phyloP scores from a whole-genome alignment of 371 early-diverging fungal species.

The Haplosporangium sp. region DNA sequence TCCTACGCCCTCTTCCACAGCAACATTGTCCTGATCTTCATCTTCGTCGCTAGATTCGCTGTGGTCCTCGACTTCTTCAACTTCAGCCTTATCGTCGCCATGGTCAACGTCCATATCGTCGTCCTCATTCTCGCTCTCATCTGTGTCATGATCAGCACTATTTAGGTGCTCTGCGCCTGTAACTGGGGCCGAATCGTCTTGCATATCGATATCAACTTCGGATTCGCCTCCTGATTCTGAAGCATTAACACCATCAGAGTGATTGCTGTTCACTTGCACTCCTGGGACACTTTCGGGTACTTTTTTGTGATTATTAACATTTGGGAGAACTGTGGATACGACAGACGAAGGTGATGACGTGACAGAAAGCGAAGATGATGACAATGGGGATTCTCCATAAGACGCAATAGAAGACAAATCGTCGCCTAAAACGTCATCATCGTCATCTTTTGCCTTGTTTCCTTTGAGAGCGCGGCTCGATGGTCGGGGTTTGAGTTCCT shows the following conservation, averaged over 20 bases:
- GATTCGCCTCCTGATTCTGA: slow-evolving; percentile 1
- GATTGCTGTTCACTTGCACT: background rate
- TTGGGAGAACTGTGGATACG: slow-evolving; percentile 11
- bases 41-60: slow-evolving; percentile 10
- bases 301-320: background rate
- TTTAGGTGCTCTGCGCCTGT: background rate
- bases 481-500: slow-evolving; percentile 26
- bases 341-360: slow-evolving; percentile 42
- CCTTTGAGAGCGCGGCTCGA: slow-evolving; percentile 17
- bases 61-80: slow-evolving; percentile 26
- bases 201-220: slow-evolving; percentile 27
- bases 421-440: slow-evolving; percentile 41
- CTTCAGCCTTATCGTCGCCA: slow-evolving; percentile 6
- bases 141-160: background rate
- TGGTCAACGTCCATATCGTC: slow-evolving; percentile 1
- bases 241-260: background rate
- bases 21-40: background rate
- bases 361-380: slow-evolving; percentile 39
- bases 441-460: slow-evolving; percentile 16
- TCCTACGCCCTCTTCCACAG: background rate
- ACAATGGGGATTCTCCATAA: slow-evolving; percentile 36
- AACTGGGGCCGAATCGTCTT: background rate
- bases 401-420: slow-evolving; percentile 45
- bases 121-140: slow-evolving; percentile 13
- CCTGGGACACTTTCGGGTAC: background rate